Evolutionary conservation across 2,329 filamentous ascomycete species (phyloP).

Genomic region (Ophiocordyceps unilateralis): DNA sequence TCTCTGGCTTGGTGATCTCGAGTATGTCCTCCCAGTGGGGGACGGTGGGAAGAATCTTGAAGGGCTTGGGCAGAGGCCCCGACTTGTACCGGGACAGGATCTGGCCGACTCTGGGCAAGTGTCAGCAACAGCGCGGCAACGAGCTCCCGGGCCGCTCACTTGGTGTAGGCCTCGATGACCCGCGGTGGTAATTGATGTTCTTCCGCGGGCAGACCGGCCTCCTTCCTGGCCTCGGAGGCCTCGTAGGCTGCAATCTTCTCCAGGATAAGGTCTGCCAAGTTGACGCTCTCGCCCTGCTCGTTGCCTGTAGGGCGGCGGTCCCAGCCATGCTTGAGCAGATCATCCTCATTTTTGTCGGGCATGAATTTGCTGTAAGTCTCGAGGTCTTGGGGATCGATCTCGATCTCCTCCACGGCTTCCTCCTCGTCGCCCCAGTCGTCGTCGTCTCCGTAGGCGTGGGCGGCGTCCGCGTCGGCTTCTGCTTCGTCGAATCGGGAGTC

Average conservation of each 20-base stretch:
- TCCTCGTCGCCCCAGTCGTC: slow-evolving; percentile 69
- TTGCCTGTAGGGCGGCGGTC: slow-evolving; percentile 27
- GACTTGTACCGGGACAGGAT: slow-evolving; percentile 88
- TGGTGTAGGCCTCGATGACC: slow-evolving; percentile 85
- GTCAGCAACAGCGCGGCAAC: slow-evolving; percentile 3
- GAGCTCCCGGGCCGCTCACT: slow-evolving; percentile 29
- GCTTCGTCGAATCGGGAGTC: slow-evolving; percentile 53
- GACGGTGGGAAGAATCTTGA: slow-evolving; percentile 88
- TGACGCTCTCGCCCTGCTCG: slow-evolving; percentile 41
- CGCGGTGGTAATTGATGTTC: slow-evolving; percentile 77
- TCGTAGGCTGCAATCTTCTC: slow-evolving; percentile 90
- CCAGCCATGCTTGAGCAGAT: slow-evolving; percentile 52
- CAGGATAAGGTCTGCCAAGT: slow-evolving; percentile 82
- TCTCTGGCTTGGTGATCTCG: slow-evolving; percentile 64
- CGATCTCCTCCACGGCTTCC: slow-evolving; percentile 51
- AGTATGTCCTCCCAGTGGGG: slow-evolving; percentile 83
- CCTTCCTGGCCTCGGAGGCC: slow-evolving; percentile 35
- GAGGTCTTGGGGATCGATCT: slow-evolving; percentile 77
- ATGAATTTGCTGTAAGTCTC: slow-evolving; percentile 87
- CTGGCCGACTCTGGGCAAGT: slow-evolving; percentile 48
- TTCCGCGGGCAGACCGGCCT: slow-evolving; percentile 47
- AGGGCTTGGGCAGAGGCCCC: slow-evolving; percentile 90
- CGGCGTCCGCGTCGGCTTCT: slow-evolving; percentile 22
- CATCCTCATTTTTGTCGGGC: slow-evolving; percentile 49
- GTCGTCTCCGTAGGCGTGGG: slow-evolving; percentile 29